These are phyloP conservation scores for Nymphaea thermarum DNA, from an alignment of 164 flowering plant species.

Conservation along the genomic window DNA sequence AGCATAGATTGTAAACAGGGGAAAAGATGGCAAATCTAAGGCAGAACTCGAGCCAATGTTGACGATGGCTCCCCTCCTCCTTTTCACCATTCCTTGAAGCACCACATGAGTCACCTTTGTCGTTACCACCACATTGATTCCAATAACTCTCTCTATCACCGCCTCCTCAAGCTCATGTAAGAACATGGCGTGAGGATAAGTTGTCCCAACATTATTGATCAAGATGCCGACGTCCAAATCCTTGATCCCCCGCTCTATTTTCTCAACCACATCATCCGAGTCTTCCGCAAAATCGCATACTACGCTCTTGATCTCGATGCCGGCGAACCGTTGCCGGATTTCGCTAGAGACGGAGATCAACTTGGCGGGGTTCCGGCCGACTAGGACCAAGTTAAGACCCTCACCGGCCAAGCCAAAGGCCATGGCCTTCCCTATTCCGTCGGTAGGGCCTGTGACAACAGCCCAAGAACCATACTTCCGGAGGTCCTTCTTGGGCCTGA, in stretches of 20 bases:
- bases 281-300: constrained; percentile 58
- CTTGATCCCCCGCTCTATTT: constrained; percentile 32
- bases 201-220: constrained; percentile 57
- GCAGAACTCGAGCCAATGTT: constrained; percentile 53
- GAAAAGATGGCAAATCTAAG: constrained; percentile 26
- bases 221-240: constrained; percentile 63
- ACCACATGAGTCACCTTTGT: constrained; percentile 39
- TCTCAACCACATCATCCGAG: constrained; percentile 29
- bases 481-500: constrained; percentile 64
- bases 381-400: constrained; percentile 57
- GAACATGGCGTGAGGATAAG: constrained; percentile 35
- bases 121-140: constrained; percentile 32
- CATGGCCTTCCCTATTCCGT: constrained; percentile 73
- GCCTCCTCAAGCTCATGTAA: constrained; percentile 40
- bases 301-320: constrained; percentile 39
- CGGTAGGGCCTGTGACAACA: constrained; percentile 67
- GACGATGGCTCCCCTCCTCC: constrained; percentile 42
- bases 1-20: constrained; percentile 39
- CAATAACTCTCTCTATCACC: constrained; percentile 19
- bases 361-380: constrained; percentile 52
- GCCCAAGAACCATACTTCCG: constrained; percentile 82
- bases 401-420: constrained; percentile 57
- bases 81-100: constrained; percentile 35
- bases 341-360: constrained; percentile 32
- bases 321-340: constrained; percentile 23